Evolutionary conservation across 2,329 filamentous ascomycete species (phyloP).

Genomic region (Epichloe bromicola): DNA sequence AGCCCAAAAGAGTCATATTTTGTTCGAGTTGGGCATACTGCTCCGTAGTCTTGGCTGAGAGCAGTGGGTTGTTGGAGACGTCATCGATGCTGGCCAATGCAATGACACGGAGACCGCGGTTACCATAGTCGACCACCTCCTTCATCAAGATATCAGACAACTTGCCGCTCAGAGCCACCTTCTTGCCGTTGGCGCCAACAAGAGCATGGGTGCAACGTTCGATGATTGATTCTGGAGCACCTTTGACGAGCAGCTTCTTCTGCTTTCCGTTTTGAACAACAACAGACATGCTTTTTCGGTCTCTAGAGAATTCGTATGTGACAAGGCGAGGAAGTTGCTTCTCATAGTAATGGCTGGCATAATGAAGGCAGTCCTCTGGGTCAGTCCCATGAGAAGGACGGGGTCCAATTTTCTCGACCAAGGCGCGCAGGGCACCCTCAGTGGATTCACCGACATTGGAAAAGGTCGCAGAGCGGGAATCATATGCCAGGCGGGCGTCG

Average conservation of each 20-base stretch:
- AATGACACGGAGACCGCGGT: slow-evolving; percentile 85
- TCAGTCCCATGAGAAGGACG: slow-evolving; percentile 43
- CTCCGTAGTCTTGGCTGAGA: slow-evolving; percentile 67
- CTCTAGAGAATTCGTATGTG: slow-evolving; percentile 92
- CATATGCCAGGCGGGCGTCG: slow-evolving; percentile 71
- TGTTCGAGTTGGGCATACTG: slow-evolving; percentile 85
- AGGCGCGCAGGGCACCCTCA: slow-evolving; percentile 78
- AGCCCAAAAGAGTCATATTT: slow-evolving; percentile 83
- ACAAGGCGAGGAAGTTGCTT: slow-evolving; percentile 59
- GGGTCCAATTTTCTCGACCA: slow-evolving; percentile 91
- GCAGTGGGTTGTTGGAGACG: slow-evolving; percentile 54
- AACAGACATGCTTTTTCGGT: slow-evolving; percentile 99
- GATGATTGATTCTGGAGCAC: slow-evolving; percentile 86
- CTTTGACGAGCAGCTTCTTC: slow-evolving; percentile 86
- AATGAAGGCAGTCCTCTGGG: slow-evolving; percentile 58
- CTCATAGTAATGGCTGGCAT: slow-evolving; percentile 77
- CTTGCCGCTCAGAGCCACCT: slow-evolving; percentile 56
- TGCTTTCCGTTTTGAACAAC: slow-evolving; percentile 57
- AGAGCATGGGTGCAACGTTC: slow-evolving; percentile 80
- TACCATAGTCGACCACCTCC: slow-evolving; percentile 82
- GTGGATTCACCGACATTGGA: slow-evolving; percentile 87
- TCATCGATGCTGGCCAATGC: slow-evolving; percentile 78
- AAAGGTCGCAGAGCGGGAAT: slow-evolving; percentile 60
- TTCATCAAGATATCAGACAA: slow-evolving; percentile 58
- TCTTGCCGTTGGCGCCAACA: slow-evolving; percentile 65